Evolutionary conservation across 2,329 filamentous ascomycete genomes (phyloP).

Genomic region (Purpureocillium lavendulum): DNA sequence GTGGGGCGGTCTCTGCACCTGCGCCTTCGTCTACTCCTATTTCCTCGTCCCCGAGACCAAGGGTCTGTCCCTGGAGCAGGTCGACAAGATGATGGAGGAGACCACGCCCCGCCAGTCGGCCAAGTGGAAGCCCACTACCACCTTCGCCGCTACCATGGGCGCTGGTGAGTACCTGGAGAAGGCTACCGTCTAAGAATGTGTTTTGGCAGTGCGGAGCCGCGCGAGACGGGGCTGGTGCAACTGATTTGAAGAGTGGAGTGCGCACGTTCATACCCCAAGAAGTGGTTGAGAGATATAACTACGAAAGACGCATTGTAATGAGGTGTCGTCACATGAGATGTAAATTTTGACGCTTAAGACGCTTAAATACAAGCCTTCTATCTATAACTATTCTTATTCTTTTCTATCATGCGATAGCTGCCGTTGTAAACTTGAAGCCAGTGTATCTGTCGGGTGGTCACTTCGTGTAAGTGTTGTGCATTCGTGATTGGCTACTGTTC

Average conservation of each 20-base stretch:
- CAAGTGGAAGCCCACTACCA: conserved; percentile 66
- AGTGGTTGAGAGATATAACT: neutral
- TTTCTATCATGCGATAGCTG: too few relatives aligned
- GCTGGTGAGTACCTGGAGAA: conserved; percentile 23
- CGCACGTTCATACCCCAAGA: neutral
- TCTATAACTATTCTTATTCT: too few relatives aligned
- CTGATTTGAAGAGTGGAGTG: too few relatives aligned
- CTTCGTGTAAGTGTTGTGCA: too few relatives aligned
- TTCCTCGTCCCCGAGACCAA: conserved; percentile 69
- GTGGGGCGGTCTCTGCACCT: conserved; percentile 60
- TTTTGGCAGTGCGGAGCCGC: too few relatives aligned
- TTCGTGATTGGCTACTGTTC: too few relatives aligned
- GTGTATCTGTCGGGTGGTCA: too few relatives aligned
- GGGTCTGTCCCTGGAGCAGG: conserved; percentile 70
- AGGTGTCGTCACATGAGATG: neutral
- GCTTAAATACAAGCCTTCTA: neutral
- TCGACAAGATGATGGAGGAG: conserved; percentile 86
- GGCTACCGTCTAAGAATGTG: conserved; percentile 11
- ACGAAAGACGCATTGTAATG: neutral
- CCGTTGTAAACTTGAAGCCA: too few relatives aligned
- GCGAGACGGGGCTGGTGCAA: too few relatives aligned
- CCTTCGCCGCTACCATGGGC: conserved; percentile 47
- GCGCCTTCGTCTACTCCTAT: conserved; percentile 57
- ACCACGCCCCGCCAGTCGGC: conserved; percentile 66
- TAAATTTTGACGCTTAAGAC: neutral